Evolutionary conservation across 2,329 filamentous ascomycete genomes (phyloP).

Genomic region (Clarireedia paspali): DNA sequence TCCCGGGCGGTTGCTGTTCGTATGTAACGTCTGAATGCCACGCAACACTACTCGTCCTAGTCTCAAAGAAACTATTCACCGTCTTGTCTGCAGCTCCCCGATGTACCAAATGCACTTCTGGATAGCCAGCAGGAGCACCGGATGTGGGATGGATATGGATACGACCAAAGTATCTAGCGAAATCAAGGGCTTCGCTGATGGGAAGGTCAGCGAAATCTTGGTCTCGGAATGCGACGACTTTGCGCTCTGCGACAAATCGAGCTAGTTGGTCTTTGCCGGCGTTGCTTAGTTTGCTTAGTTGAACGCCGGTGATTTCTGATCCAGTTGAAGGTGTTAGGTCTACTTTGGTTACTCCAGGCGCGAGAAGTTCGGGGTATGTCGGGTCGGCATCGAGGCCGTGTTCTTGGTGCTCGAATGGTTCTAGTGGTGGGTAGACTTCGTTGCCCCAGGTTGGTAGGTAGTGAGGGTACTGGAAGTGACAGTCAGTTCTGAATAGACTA

Average conservation of each 20-base stretch:
- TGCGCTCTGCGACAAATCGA: constrained; percentile 66
- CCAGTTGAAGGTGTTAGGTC: constrained; percentile 69
- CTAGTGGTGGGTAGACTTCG: constrained; percentile 55
- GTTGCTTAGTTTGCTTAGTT: constrained; percentile 59
- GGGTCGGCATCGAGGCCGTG: constrained; percentile 69
- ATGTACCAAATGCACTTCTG: constrained; percentile 73
- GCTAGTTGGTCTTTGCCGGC: constrained; percentile 72
- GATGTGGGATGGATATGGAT: constrained; percentile 78
- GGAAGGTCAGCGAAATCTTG: constrained; percentile 66
- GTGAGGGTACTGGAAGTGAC: constrained; percentile 30
- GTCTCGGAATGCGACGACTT: constrained; percentile 70
- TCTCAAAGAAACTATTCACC: constrained; percentile 54
- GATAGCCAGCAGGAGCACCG: constrained; percentile 64
- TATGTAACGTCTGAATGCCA: constrained; percentile 91
- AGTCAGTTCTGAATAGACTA: background rate
- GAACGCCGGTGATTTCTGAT: constrained; percentile 62
- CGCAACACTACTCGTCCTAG: constrained; percentile 70
- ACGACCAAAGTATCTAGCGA: constrained; percentile 69
- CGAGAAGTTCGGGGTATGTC: constrained; percentile 60
- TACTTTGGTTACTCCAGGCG: constrained; percentile 40
- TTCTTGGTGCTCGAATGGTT: constrained; percentile 65
- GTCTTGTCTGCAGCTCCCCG: constrained; percentile 58
- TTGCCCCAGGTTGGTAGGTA: constrained; percentile 66
- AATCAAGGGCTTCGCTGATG: constrained; percentile 61
- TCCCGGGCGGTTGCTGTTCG: constrained; percentile 81